Conservation (phyloP, 2,329 filamentous ascomycete species). For the Metarhizium guizhouense region DNA sequence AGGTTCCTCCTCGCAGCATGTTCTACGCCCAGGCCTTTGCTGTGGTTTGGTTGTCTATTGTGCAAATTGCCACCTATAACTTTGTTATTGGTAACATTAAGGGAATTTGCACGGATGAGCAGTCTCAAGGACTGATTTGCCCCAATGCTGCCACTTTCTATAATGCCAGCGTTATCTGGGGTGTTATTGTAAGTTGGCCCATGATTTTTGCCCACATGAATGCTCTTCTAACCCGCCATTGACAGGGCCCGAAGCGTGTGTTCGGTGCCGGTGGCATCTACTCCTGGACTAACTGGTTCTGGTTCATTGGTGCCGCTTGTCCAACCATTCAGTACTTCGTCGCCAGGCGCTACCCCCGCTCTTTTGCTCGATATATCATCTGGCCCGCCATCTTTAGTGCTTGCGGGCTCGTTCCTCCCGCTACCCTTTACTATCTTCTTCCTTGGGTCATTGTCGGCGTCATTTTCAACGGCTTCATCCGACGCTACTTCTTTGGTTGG, state of each 20-base stretch:
- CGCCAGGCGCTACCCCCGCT: slow-evolving; percentile 27
- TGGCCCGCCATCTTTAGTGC: slow-evolving; percentile 44
- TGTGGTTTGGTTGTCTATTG: slow-evolving; percentile 25
- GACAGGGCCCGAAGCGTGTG: slow-evolving; percentile 15
- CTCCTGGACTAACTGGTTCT: slow-evolving; percentile 40
- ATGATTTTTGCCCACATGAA: background rate
- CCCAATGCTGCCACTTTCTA: slow-evolving; percentile 49
- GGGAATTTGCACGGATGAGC: slow-evolving; percentile 37
- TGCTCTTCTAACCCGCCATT: background rate
- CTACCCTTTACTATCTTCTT: slow-evolving; percentile 45
- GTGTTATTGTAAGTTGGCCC: slow-evolving; percentile 36
- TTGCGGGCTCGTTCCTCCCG: slow-evolving; percentile 38
- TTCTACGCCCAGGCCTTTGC: slow-evolving; percentile 33
- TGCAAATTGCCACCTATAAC: slow-evolving; percentile 26
- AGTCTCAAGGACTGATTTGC: slow-evolving; percentile 42
- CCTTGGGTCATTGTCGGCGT: slow-evolving; percentile 44
- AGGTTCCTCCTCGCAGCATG: slow-evolving; percentile 37
- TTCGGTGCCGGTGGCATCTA: slow-evolving; percentile 27
- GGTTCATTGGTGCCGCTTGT: slow-evolving; percentile 37
- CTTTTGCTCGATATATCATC: slow-evolving; percentile 35
- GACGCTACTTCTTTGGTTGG: slow-evolving; percentile 40
- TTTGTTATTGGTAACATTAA: slow-evolving; percentile 35
- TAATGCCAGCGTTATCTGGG: slow-evolving; percentile 50
- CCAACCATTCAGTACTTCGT: slow-evolving; percentile 38
- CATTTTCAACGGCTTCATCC: slow-evolving; percentile 44